Evolutionary conservation across 345 rosid species (phyloP).

Genomic region (Gynandropsis gynandra): DNA sequence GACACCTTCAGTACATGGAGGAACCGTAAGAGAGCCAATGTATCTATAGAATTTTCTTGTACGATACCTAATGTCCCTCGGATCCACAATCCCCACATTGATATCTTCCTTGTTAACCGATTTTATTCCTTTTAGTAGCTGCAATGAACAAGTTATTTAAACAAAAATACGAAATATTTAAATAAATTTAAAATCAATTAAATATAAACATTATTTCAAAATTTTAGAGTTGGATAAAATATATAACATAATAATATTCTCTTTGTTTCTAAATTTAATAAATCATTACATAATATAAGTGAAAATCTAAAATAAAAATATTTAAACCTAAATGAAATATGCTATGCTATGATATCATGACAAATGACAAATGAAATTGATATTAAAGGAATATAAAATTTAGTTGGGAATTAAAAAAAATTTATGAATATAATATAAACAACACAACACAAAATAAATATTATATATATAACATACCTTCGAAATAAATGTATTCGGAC

Average conservation of each 20-base stretch:
- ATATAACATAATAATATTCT: too few relatives aligned
- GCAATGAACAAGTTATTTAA: background rate
- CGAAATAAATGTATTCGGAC: conserved; percentile 44
- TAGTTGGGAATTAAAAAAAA: background rate
- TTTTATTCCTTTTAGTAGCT: conserved; percentile 41
- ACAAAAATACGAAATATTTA: background rate
- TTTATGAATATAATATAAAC: too few relatives aligned
- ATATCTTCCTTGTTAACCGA: conserved; percentile 23
- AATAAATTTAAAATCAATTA: background rate
- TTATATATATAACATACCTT: conserved; percentile 37
- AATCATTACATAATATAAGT: too few relatives aligned
- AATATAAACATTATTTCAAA: too few relatives aligned
- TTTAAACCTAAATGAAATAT: too few relatives aligned
- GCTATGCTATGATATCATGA: too few relatives aligned
- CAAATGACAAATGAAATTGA: too few relatives aligned
- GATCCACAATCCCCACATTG: conserved; percentile 40
- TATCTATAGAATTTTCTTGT: conserved; percentile 57
- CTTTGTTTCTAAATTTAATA: too few relatives aligned
- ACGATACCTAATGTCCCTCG: conserved; percentile 39
- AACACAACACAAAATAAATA: too few relatives aligned
- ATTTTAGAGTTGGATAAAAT: too few relatives aligned
- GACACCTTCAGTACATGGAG: conserved; percentile 76
- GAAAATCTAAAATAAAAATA: too few relatives aligned
- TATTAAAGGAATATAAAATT: too few relatives aligned
- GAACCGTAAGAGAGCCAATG: conserved; percentile 57